Base-by-base conservation (phyloP, 129 eudicot genomes). In the Artemisia tridentata region DNA sequence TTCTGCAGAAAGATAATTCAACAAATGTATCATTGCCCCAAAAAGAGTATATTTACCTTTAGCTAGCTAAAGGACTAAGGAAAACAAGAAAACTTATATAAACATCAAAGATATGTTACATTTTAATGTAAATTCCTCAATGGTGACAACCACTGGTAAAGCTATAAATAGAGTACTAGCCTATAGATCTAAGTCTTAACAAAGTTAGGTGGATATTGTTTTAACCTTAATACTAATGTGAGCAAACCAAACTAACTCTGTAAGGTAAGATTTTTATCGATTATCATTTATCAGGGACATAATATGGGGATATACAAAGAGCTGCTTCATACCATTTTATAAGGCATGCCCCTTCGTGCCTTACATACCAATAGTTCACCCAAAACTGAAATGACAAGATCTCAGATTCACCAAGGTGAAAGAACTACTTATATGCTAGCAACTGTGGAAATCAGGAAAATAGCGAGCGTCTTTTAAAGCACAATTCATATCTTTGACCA, bases 401-500 rank as follows among this genome's bases (percentile, higher is more conserved):
- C 8, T 41, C 70, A 14, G n/a, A 12, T 73, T 63, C 56, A 64
- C 71, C 48, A 34, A 45, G 5, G 3, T 31, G 69, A 77, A 69
- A 46, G 14, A 77, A 51, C 56, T 51, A 43, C 47, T 48, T 66
- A 78, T 38, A 55, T 72, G 77, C 78, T 69, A 83, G 69, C 48
- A 78, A 27, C 65, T 29, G 57, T 73, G 53, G 53, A 88, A 48
- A 54, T 92, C 89, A 19, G 84, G 75, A 75, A 67, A 67, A 77
- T 63, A 75, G 20, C 75, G 78, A 53, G 77, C 72, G n/a, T 92
- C 91, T 80, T 80, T 83, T 74, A 92, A 45, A 29, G 74, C 53
- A 54, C 63, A 52, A 63, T 81, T 75, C 84, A 92, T 4, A 20
- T 83, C 84, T 65, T 75, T 82, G 18, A 92, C 69, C 80, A 89